Evolutionary conservation across 495 filamentous ascomycete species (phyloP).

Genomic region (Cryomyces minteri): DNA sequence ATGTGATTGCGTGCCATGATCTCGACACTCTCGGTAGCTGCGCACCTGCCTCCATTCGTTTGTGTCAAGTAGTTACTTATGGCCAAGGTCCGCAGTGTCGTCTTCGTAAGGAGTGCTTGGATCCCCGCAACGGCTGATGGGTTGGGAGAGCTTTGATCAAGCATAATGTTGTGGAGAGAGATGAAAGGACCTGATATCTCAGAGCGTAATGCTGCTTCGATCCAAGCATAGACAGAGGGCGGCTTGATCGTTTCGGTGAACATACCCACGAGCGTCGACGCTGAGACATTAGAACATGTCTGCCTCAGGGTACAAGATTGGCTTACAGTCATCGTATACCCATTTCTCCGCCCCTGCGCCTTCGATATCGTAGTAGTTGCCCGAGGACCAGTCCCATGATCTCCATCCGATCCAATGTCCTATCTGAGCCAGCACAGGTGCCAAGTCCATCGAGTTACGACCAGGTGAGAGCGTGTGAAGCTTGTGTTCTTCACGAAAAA

Average conservation of each 20-base stretch:
- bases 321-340: conserved; percentile 29
- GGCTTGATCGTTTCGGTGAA: too few relatives aligned
- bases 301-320: too few relatives aligned
- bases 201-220: too few relatives aligned
- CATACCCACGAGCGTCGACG: too few relatives aligned
- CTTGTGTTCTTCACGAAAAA: conserved; percentile 76
- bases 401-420: conserved; percentile 71
- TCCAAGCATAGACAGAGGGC: too few relatives aligned
- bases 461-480: conserved; percentile 47
- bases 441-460: conserved; percentile 21
- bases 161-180: too few relatives aligned
- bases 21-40: conserved; percentile 2
- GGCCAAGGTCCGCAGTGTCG: conserved; percentile 10
- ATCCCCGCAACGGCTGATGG: too few relatives aligned
- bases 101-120: neutral
- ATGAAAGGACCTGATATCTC: too few relatives aligned
- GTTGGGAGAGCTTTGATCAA: too few relatives aligned
- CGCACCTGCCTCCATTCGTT: neutral
- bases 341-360: conserved; percentile 39
- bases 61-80: conserved; percentile 20
- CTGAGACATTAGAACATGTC: too few relatives aligned
- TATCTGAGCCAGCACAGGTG: conserved; percentile 60
- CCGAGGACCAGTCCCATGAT: conserved; percentile 38
- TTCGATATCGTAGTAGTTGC: conserved; percentile 51
- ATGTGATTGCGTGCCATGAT: conserved; percentile 40